A percentile compares a stretch with the other conserved stretches of the same genome.
Conservation (phyloP, 1,139 yeast species). For the Debaryomycetaceae sp. region DNA sequence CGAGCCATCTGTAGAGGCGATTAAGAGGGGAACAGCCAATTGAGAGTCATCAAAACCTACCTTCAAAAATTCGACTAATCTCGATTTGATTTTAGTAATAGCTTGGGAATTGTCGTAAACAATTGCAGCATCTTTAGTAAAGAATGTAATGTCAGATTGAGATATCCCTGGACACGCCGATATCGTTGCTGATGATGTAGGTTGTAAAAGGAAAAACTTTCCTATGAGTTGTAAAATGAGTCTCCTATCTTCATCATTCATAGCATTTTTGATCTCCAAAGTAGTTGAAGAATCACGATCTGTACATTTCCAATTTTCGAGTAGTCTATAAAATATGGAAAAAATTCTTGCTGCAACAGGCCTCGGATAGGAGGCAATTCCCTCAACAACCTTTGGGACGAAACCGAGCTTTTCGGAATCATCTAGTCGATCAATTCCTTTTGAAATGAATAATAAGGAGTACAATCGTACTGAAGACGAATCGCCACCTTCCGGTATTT, state of each 20-base stretch:
- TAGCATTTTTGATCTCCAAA: slow-evolving; percentile 23
- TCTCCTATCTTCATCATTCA: slow-evolving; percentile 30
- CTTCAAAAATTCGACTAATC: slow-evolving; percentile 31
- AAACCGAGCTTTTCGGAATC: slow-evolving; percentile 31
- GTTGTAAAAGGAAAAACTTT: slow-evolving; percentile 55
- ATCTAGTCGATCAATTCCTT: slow-evolving; percentile 55
- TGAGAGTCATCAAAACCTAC: slow-evolving; percentile 36
- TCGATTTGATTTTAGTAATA: slow-evolving; percentile 42
- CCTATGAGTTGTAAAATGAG: slow-evolving; percentile 48
- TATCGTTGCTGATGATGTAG: slow-evolving; percentile 25
- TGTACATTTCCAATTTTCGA: slow-evolving; percentile 50
- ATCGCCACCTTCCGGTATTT: slow-evolving; percentile 39
- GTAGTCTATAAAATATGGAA: slow-evolving; percentile 53
- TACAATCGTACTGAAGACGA: slow-evolving; percentile 57
- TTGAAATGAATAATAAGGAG: slow-evolving; percentile 62
- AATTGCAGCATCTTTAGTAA: slow-evolving; percentile 68
- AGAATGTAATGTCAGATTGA: slow-evolving; percentile 50
- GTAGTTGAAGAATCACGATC: slow-evolving; percentile 42
- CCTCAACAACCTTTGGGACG: slow-evolving; percentile 47
- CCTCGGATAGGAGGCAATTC: slow-evolving; percentile 36
- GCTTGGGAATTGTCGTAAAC: slow-evolving; percentile 47
- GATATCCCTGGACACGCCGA: slow-evolving; percentile 61
- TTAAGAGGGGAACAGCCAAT: slow-evolving; percentile 45
- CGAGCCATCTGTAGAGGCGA: slow-evolving; percentile 62
- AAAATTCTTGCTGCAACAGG: slow-evolving; percentile 59